Conservation (phyloP, 2,329 filamentous ascomycete genomes). For the Colletotrichum salicis region DNA sequence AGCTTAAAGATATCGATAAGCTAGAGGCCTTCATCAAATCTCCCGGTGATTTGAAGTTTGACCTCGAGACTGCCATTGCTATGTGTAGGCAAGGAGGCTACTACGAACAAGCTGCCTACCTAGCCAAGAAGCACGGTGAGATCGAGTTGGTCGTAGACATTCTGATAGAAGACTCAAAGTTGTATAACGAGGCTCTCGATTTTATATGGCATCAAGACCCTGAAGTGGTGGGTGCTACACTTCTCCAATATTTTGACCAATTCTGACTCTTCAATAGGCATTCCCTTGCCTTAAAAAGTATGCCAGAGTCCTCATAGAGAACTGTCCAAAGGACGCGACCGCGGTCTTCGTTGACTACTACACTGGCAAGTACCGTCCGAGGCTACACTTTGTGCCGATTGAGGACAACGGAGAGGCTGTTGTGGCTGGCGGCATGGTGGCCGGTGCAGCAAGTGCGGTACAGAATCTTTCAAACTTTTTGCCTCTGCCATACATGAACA, state of each 20-base stretch:
- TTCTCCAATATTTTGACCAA: background rate
- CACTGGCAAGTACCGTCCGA: slow-evolving; percentile 83
- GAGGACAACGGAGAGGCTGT: slow-evolving; percentile 50
- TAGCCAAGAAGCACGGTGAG: slow-evolving; percentile 94
- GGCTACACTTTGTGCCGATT: slow-evolving; percentile 62
- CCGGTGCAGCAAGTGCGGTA: slow-evolving; percentile 77
- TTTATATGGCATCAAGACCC: slow-evolving; percentile 92
- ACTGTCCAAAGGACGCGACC: slow-evolving; percentile 85
- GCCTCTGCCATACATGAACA: slow-evolving; percentile 86
- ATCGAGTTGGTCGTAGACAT: slow-evolving; percentile 95
- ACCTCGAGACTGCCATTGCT: slow-evolving; percentile 93
- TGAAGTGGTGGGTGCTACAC: slow-evolving; percentile 66
- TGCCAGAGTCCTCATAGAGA: slow-evolving; percentile 86
- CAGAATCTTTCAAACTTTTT: slow-evolving; percentile 87
- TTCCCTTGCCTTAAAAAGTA: slow-evolving; percentile 96
- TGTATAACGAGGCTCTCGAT: slow-evolving; percentile 86
- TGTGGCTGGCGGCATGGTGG: slow-evolving; percentile 56
- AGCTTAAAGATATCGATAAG: slow-evolving; percentile 96
- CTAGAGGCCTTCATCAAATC: slow-evolving; percentile 97
- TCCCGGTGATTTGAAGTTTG: slow-evolving; percentile 93
- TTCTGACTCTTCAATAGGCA: slow-evolving; percentile 64
- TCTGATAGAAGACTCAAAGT: slow-evolving; percentile 92
- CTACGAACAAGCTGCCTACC: slow-evolving; percentile 93
- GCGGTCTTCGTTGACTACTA: slow-evolving; percentile 95
- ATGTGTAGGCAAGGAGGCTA: slow-evolving; percentile 99